These are phyloP conservation scores for Arabis hirsuta DNA, from an alignment of 345 rosid species.

Conservation along the genomic window DNA sequence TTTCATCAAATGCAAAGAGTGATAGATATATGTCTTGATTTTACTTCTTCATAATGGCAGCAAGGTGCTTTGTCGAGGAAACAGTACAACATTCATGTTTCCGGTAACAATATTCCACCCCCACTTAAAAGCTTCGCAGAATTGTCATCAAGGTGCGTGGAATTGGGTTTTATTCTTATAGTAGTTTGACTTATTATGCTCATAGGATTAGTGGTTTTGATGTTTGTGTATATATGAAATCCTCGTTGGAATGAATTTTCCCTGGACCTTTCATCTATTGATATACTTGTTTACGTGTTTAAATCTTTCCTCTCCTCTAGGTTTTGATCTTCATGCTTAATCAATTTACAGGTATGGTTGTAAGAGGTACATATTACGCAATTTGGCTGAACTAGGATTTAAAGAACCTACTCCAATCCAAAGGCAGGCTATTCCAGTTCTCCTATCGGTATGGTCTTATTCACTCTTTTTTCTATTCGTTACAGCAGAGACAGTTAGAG, in stretches of 20 bases:
- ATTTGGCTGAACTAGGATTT: conserved; percentile 79
- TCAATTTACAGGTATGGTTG: conserved; percentile 65
- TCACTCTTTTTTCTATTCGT: background rate
- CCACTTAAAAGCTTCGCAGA: conserved; percentile 75
- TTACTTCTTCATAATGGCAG: conserved; percentile 43
- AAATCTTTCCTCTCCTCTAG: conserved; percentile 15
- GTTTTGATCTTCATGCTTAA: background rate
- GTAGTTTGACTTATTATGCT: conserved; percentile 18
- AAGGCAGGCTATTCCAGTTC: conserved; percentile 93
- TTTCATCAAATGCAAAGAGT: conserved; percentile 20
- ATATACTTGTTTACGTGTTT: conserved; percentile 10
- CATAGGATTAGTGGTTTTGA: conserved; percentile 20
- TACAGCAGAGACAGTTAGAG: conserved; percentile 8
- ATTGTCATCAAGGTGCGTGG: conserved; percentile 62
- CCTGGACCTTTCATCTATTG: background rate
- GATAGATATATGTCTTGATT: background rate
- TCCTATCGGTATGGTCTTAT: conserved; percentile 71
- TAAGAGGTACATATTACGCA: conserved; percentile 60
- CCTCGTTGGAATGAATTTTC: background rate
- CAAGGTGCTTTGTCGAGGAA: conserved; percentile 73
- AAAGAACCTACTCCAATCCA: conserved; percentile 98
- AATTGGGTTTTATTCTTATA: conserved; percentile 15
- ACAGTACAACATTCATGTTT: conserved; percentile 73
- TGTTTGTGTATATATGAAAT: conserved; percentile 5
- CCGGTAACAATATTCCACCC: conserved; percentile 76